phyloP scores from a whole-genome alignment of 345 rosid genomes.

The Eucalyptus viminalis region DNA sequence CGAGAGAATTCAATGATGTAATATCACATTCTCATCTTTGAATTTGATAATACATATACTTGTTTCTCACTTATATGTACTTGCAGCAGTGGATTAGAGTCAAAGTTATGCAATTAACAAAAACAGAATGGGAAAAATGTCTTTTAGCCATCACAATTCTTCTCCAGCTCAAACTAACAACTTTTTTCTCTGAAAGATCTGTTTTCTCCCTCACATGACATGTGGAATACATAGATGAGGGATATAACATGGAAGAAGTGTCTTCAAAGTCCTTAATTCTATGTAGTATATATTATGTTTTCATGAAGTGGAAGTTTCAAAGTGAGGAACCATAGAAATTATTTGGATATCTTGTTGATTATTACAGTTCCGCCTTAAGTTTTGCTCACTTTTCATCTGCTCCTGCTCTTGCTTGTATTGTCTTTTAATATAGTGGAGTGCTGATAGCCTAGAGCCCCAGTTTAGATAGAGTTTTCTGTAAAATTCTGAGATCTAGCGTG shows the following conservation, averaged over 20 bases:
- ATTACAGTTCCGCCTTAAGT: background rate
- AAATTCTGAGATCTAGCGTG: background rate
- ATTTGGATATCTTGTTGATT: background rate
- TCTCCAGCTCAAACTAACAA: background rate
- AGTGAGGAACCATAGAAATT: background rate
- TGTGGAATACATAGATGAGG: background rate
- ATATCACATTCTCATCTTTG: background rate
- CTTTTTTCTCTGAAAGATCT: background rate
- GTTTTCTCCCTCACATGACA: background rate
- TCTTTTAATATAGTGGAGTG: background rate
- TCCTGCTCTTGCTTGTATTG: background rate
- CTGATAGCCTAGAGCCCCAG: background rate
- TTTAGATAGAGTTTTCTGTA: background rate
- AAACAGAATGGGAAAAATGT: background rate
- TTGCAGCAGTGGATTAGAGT: background rate
- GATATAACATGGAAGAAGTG: background rate
- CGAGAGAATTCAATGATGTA: slow-evolving; percentile 98
- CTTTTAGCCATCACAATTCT: background rate
- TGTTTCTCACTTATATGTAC: background rate
- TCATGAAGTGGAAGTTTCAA: background rate
- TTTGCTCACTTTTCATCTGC: background rate
- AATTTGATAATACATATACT: background rate
- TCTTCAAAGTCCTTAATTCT: background rate
- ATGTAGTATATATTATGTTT: background rate
- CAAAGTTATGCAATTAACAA: background rate